A percentile compares a stretch with the other conserved stretches of the same genome.
These are phyloP conservation scores for Vitis cinerea DNA, from an alignment of 164 flowering plant genomes.

Conservation along the genomic window DNA sequence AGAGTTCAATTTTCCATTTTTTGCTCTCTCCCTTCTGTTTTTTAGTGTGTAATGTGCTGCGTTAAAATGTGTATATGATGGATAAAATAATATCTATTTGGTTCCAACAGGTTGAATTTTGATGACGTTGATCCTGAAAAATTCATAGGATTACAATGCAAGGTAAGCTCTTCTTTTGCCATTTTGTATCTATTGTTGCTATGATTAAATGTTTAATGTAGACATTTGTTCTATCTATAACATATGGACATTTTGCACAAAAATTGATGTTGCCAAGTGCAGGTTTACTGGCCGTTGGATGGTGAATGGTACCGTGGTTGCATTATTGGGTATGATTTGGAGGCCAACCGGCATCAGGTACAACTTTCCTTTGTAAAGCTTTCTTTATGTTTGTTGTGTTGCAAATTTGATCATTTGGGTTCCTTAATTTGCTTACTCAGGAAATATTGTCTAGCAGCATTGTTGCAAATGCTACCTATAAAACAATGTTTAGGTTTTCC, in stretches of 20 bases:
- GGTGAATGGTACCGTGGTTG: slow-evolving; percentile 73
- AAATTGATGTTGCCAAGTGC: slow-evolving; percentile 11
- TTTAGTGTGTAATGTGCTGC: neutral
- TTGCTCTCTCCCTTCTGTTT: neutral
- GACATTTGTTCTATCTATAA: too few relatives aligned
- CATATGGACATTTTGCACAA: neutral
- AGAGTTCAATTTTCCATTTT: neutral
- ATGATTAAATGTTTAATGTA: neutral
- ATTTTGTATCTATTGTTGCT: neutral
- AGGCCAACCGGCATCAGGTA: slow-evolving; percentile 62
- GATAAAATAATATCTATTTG: neutral
- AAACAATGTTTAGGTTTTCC: neutral
- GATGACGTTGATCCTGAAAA: slow-evolving; percentile 60
- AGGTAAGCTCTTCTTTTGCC: slow-evolving; percentile 42
- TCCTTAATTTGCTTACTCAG: too few relatives aligned
- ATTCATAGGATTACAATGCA: slow-evolving; percentile 73
- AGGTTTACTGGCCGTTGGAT: slow-evolving; percentile 96
- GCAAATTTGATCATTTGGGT: neutral
- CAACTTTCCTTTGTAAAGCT: slow-evolving; percentile 14
- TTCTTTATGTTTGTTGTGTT: neutral
- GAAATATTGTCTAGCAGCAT: too few relatives aligned
- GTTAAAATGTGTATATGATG: neutral
- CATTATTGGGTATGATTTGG: slow-evolving; percentile 48
- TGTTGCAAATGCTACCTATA: neutral
- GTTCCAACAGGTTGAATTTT: slow-evolving; percentile 53